Evolutionary conservation across 1,284 basidiomycete species (phyloP).

Genomic region (Trichosporon ovoides): DNA sequence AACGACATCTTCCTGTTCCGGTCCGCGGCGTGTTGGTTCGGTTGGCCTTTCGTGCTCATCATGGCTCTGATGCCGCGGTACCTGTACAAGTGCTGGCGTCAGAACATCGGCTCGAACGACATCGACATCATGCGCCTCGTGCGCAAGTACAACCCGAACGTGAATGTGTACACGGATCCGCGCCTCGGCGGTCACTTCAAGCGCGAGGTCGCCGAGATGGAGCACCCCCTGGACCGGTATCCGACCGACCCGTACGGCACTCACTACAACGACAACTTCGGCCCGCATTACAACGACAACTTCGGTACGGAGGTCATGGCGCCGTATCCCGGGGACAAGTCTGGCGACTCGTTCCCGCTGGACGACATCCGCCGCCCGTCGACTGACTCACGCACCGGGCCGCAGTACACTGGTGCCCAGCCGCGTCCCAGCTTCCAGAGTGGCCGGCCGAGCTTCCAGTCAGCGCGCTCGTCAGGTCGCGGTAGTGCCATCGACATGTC

Average conservation of each 20-base stretch:
- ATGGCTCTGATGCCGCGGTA: slow-evolving; percentile 75
- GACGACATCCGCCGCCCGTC: slow-evolving; percentile 9
- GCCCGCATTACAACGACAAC: slow-evolving; percentile 4
- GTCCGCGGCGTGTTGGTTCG: slow-evolving; percentile 85
- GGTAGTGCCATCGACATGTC: slow-evolving; percentile 56
- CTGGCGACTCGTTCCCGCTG: neutral
- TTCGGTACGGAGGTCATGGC: neutral
- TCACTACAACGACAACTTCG: slow-evolving; percentile 3
- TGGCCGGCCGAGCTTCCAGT: slow-evolving; percentile 12
- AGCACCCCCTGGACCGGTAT: slow-evolving; percentile 6
- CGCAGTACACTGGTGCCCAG: too few relatives aligned
- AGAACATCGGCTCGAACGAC: slow-evolving; percentile 73
- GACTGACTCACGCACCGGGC: neutral
- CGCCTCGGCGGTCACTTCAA: slow-evolving; percentile 46
- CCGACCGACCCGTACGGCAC: neutral
- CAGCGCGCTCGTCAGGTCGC: slow-evolving; percentile 19
- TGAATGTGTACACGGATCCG: slow-evolving; percentile 56
- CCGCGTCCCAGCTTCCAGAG: too few relatives aligned
- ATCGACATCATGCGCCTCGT: slow-evolving; percentile 64
- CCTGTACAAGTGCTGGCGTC: slow-evolving; percentile 66
- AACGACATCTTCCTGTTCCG: slow-evolving; percentile 77
- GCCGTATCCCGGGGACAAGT: neutral
- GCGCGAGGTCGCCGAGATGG: slow-evolving; percentile 1
- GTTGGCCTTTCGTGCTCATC: slow-evolving; percentile 64
- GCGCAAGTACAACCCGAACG: slow-evolving; percentile 54